Evolutionary conservation across 768 basidiomycete species (phyloP).

Genomic region (Russula compacta): DNA sequence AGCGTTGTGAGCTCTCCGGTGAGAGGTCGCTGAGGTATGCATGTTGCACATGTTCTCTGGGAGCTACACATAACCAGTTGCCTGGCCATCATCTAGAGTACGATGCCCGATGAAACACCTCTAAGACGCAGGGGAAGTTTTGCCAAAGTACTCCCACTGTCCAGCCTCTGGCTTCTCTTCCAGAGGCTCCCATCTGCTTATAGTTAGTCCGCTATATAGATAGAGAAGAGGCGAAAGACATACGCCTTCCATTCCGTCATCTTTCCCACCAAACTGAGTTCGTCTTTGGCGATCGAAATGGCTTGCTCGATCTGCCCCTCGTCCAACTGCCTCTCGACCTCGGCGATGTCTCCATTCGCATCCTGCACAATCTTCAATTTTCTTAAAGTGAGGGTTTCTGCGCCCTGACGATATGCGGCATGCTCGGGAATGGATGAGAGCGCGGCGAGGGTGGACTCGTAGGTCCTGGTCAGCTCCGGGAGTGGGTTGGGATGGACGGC

Average conservation of each 20-base stretch:
- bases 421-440: constrained; percentile 67
- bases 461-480: constrained; percentile 64
- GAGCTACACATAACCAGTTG: background rate
- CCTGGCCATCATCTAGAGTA: background rate
- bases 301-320: constrained; percentile 87
- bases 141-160: constrained; percentile 82
- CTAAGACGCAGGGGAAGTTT: constrained; percentile 37
- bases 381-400: constrained; percentile 74
- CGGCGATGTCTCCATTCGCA: constrained; percentile 54
- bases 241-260: constrained; percentile 97
- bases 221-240: constrained; percentile 30
- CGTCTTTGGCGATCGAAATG: constrained; percentile 73
- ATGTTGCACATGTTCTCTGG: background rate
- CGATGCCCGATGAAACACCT: constrained; percentile 13
- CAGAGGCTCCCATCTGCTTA: constrained; percentile 69
- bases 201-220: background rate
- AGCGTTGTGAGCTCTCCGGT: background rate
- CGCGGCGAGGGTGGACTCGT: constrained; percentile 63
- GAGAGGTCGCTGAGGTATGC: background rate
- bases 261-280: constrained; percentile 64
- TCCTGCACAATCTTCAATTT: constrained; percentile 66
- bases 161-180: constrained; percentile 71
- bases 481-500: constrained; percentile 78
- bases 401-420: constrained; percentile 84
- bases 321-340: constrained; percentile 65